Evolutionary conservation across 305 asterid genomes (phyloP).

Genomic region (Withania somnifera): DNA sequence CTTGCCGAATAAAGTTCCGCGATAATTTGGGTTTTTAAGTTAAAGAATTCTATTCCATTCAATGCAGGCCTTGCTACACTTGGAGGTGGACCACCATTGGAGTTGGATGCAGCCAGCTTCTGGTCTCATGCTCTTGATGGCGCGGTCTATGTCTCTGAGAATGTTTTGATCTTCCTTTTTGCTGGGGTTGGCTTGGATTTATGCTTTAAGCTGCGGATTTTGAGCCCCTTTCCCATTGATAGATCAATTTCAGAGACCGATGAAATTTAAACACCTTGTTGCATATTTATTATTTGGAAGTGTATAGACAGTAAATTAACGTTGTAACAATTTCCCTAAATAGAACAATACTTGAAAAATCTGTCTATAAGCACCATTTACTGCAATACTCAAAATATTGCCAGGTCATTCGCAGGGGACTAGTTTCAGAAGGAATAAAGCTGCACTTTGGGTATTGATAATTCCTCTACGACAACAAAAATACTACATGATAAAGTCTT

Average conservation of each 20-base stretch:
- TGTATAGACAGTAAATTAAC: neutral
- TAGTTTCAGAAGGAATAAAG: neutral
- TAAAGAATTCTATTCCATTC: neutral
- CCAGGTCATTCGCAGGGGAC: neutral
- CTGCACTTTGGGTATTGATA: neutral
- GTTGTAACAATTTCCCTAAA: neutral
- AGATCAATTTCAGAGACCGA: slow-evolving; percentile 24
- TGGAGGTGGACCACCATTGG: slow-evolving; percentile 49
- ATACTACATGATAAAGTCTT: neutral
- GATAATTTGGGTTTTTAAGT: neutral
- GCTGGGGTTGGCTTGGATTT: slow-evolving; percentile 77
- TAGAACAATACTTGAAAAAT: neutral
- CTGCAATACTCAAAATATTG: neutral
- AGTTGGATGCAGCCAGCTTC: slow-evolving; percentile 47
- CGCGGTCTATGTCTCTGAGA: slow-evolving; percentile 55
- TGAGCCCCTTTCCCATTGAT: slow-evolving; percentile 73
- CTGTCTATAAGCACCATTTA: neutral
- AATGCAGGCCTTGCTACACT: slow-evolving; percentile 70
- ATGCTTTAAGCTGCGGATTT: slow-evolving; percentile 53
- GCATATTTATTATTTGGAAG: neutral
- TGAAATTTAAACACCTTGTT: neutral
- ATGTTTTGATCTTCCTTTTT: slow-evolving; percentile 62
- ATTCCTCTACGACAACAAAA: neutral
- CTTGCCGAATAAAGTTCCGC: neutral
- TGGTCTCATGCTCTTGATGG: slow-evolving; percentile 47